phyloP scores from a whole-genome alignment of 139 green algal species.

The Dunaliella sp. region DNA sequence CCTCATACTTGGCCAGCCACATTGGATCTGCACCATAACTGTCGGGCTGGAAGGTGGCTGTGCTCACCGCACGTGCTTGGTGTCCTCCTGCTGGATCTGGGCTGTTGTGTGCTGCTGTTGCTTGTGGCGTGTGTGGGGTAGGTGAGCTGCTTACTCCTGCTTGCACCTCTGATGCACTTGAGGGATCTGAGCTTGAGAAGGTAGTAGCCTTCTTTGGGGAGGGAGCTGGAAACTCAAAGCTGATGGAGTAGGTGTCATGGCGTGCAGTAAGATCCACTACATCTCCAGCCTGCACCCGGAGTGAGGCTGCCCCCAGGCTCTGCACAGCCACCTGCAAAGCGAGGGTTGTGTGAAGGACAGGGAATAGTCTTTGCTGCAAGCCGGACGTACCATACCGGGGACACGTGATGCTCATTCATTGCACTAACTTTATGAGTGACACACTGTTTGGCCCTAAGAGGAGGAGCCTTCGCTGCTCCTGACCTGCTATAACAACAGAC shows the following conservation, averaged over 20 bases:
- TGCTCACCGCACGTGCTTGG: not conserved
- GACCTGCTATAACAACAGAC: not conserved
- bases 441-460: not conserved
- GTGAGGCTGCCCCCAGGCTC: not conserved
- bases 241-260: not conserved
- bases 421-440: too few relatives aligned
- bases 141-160: not conserved
- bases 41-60: not conserved
- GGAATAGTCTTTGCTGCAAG: too few relatives aligned
- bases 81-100: conserved; percentile 17
- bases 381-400: too few relatives aligned
- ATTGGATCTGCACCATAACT: not conserved
- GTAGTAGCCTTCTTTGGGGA: too few relatives aligned
- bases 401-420: too few relatives aligned
- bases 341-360: too few relatives aligned
- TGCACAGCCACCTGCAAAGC: conserved; percentile 5
- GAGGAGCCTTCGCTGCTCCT: not conserved
- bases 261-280: not conserved
- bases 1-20: not conserved
- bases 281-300: not conserved
- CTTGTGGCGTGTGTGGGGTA: not conserved
- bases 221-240: not conserved
- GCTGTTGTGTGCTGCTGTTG: too few relatives aligned
- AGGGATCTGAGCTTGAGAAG: too few relatives aligned
- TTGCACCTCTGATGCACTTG: too few relatives aligned